Evolutionary conservation across 192 early-diverging fungal species (phyloP), one percentile per base, ranked within the genome.

Genomic region (Podila verticillata): DNA sequence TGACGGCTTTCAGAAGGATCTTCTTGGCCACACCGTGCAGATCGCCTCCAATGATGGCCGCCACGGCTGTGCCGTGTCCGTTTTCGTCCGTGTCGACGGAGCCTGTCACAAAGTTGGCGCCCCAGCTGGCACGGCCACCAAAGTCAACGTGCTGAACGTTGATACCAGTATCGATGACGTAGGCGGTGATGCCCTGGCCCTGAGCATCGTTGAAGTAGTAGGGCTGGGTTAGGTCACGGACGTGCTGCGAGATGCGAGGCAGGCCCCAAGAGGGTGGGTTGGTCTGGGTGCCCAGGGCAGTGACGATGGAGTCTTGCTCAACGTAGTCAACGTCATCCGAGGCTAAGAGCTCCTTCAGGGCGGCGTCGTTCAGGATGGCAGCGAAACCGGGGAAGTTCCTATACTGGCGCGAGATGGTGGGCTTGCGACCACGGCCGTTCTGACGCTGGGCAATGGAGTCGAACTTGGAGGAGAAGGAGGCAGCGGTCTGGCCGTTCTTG

Each of bases 11-110:
- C 29, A 93, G 31, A 5, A 51, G 82, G 20, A 82, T 92, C 44
- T 83, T 80, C 68, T 91, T 93, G 51, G 92, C 92, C 36, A 93
- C 89, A 63, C 92, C 92, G 71, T 86, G 91, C 28, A 70, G 83
- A 20, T 65, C 80, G 10, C 75, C 83, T 15, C 72, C 87, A 61
- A 91, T 87, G 48, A 73, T 85, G 5, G 83, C 87, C 8, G 89
- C 69, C 19, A 89, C 88, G 70, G 90, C 85, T 5, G 90, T 91
- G 32, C 90, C 88, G 68, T 88, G 86, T 5, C 88, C 88, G 69
- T 84, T 66, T 19, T 74, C 65, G 67, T 91, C 89, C 15, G 73
- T 65, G 31, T 70, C 26, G 35, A 44, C 9, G 15, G 66, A 71
- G 12, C 79, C 63, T 28, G 49, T 12, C 57, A 82, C 66, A 57